Conservation (phyloP, 306 rosid genomes). For the Parietaria judaica region DNA sequence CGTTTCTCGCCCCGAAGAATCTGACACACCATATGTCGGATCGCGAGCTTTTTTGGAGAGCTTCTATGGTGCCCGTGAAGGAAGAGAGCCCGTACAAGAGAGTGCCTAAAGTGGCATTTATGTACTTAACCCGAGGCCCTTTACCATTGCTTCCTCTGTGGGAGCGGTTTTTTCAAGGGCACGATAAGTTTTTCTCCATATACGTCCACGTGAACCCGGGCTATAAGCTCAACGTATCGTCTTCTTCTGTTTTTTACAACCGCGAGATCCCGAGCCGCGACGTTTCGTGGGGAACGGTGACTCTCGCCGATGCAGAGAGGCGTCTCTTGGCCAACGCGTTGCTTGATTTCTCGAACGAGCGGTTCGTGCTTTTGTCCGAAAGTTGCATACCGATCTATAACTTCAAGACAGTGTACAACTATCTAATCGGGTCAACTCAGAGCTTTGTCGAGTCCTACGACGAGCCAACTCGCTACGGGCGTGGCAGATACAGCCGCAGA, state of each 20-base stretch:
- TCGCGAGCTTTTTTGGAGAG: constrained; percentile 77
- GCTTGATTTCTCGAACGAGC: constrained; percentile 81
- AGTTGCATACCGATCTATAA: constrained; percentile 87
- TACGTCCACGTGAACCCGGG: constrained; percentile 67
- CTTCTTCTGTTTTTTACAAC: constrained; percentile 42
- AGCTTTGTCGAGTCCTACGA: constrained; percentile 88
- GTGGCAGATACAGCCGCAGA: constrained; percentile 74
- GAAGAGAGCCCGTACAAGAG: constrained; percentile 37
- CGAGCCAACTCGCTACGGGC: constrained; percentile 77
- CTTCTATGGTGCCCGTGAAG: constrained; percentile 59
- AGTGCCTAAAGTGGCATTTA: constrained; percentile 77
- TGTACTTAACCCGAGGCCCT: constrained; percentile 87
- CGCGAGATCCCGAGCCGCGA: constrained; percentile 77
- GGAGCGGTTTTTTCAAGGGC: constrained; percentile 84
- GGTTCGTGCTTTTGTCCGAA: constrained; percentile 86
- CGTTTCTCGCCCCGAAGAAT: constrained; percentile 38
- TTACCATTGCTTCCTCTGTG: constrained; percentile 76
- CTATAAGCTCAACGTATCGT: constrained; percentile 42
- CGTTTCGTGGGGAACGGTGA: constrained; percentile 77
- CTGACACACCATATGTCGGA: constrained; percentile 51
- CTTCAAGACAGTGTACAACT: constrained; percentile 67
- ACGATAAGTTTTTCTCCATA: constrained; percentile 42
- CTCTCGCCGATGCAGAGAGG: constrained; percentile 81
- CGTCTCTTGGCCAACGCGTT: constrained; percentile 86
- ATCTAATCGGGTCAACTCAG: constrained; percentile 47